phyloP scores from a whole-genome alignment of 495 filamentous ascomycete species.

The Neurospora intermedia region DNA sequence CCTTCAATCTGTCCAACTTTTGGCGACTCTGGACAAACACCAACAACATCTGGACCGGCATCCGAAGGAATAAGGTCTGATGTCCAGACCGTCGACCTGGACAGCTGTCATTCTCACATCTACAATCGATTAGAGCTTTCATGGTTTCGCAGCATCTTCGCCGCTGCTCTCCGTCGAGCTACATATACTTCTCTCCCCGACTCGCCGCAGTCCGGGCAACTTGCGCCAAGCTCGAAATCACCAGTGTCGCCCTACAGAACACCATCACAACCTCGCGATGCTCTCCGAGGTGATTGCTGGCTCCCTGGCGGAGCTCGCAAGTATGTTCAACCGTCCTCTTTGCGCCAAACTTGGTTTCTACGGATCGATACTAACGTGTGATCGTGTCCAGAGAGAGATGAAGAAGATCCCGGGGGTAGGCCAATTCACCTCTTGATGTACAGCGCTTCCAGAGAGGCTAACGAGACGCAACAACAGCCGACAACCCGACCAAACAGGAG shows the following conservation, averaged over 20 bases:
- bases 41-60: neutral
- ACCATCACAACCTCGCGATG: slow-evolving; percentile 8
- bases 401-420: slow-evolving; percentile 42
- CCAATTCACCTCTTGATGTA: neutral
- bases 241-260: neutral
- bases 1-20: neutral
- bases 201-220: neutral
- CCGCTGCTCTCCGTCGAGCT: slow-evolving; percentile 3
- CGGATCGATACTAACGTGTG: slow-evolving; percentile 10
- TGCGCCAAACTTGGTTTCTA: neutral
- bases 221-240: slow-evolving; percentile 5
- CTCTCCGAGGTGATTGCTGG: slow-evolving; percentile 24
- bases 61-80: neutral
- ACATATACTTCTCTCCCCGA: neutral
- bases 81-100: neutral
- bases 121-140: neutral
- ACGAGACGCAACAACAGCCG: slow-evolving; percentile 25
- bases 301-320: slow-evolving; percentile 30
- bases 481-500: slow-evolving; percentile 57
- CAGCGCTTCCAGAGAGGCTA: slow-evolving; percentile 5
- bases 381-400: slow-evolving; percentile 35
- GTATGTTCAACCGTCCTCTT: slow-evolving; percentile 18
- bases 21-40: neutral
- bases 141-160: slow-evolving; percentile 5
- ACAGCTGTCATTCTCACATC: neutral